Evolutionary conservation across 176 grass and related monocot genomes (phyloP), one percentile per base, ranked within the genome.

Genomic region (Dendrocalamus sinicus): DNA sequence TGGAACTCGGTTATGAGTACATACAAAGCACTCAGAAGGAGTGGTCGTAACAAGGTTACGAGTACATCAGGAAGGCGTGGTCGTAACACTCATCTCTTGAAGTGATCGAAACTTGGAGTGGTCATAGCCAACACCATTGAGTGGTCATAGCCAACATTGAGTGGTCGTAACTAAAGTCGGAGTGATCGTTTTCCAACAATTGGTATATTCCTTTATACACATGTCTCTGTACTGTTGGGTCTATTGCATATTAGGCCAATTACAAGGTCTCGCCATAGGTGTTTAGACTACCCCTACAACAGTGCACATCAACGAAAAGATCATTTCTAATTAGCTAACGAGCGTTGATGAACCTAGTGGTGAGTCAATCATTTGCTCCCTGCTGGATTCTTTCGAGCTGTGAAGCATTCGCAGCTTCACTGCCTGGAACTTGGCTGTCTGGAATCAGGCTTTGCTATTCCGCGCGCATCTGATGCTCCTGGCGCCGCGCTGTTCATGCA

Each of bases 381-480:
- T 45, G 45, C 67, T 59, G 68, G 80, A 75, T 62, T 80, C 85
- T 61, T 69, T 87, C 84, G 67, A 87, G 80, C 84, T 84, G 84
- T 51, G 89, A 50, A 67, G 50, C 89, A 87, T 83, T 87, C 75
- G 80, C 74, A 6, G 65, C 41, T 68, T 14, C 47, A 24, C 12
- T 85, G 2, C 12, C 87, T 60, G 26, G 51, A 82, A 54, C 62
- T 43, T 51, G 52, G 47, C 45, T 90, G 75, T 74, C 73, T 87
- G 73, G 80, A 83, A 87, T 75, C 69, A 4, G 39, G 73, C 12
- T 75, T 35, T 80, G 62, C 84, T 32, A 39, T 44, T 57, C 79
- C 67, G 53, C 4, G 30, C 54, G 89, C 79, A 91, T 80, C 85
- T 22, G 85, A 90, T 90, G 80, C 84, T n/a, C 50, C 11, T 65